Base-by-base conservation (phyloP, 768 basidiomycete genomes). In the Fibroporia radiculosa region DNA sequence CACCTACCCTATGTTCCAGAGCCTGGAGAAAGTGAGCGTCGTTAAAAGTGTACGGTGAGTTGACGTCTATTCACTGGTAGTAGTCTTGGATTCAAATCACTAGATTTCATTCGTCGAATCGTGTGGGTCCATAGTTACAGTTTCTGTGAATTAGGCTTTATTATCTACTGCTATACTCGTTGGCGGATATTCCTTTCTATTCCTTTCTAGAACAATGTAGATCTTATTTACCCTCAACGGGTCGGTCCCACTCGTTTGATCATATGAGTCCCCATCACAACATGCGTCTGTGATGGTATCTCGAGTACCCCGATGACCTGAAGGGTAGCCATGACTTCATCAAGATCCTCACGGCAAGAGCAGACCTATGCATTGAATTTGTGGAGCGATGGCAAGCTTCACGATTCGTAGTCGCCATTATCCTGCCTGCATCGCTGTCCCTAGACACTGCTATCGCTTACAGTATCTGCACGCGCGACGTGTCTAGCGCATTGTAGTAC, bases 351-450 rank as follows among this genome's bases (percentile, higher is more conserved):
- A 52, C 42, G 1, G 37, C 24, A n/a, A 34, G 25, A 2, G 7
- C 37, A 14, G 48, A 45, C 12, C 42, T 42, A 19, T 45, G 52
- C 25, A 39, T 53, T 29, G 48, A 49, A 40, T 50, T 53, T 32
- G 38, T 53, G 18, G 52, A 53, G 52, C 42, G 46, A 19, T 50
- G 48, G 52, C 20, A 40, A 22, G 33, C 40, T 26, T 25, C 35
- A 8, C 45, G 44, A n/a, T 42, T 53, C 32, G 29, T 23, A 22
- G 11, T 45, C 20, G 22, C 41, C n/a, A 28, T 50, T 27, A 1
- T 53, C 25, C 27, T 47, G 11, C 43, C 45, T 6, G 43, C 44
- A 10, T 14, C 35, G 13, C n/a, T 40, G 6, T 44, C 48, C 22
- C 13, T 48, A 4, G 25, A 39, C 2, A 23, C 48, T 40, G 48